A percentile compares a stretch with the other conserved stretches of the same genome.
phyloP scores from a whole-genome alignment of 371 early-diverging fungal species.

The Apophysomyces ossiformis region DNA sequence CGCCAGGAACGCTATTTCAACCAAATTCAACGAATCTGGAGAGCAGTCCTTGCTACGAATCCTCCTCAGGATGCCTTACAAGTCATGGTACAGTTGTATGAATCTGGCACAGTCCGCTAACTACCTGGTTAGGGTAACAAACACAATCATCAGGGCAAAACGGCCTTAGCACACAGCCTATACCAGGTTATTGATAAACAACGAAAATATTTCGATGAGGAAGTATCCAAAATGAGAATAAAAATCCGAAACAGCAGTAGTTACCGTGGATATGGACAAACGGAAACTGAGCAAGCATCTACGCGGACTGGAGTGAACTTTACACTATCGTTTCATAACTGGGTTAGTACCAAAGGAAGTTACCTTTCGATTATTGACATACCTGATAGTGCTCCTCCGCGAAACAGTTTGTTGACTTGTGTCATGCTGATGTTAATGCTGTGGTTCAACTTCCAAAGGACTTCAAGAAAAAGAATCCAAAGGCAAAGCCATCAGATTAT shows the following conservation, averaged over 20 bases:
- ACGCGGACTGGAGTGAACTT: slow-evolving; percentile 9
- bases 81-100: neutral
- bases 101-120: neutral
- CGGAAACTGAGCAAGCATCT: neutral
- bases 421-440: slow-evolving; percentile 29
- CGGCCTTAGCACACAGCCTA: slow-evolving; percentile 31
- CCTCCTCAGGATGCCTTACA: neutral
- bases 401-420: slow-evolving; percentile 18
- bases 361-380: neutral
- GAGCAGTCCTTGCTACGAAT: slow-evolving; percentile 8
- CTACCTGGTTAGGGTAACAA: slow-evolving; percentile 30
- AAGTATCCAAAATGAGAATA: slow-evolving; percentile 20
- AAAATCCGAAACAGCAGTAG: too few relatives aligned
- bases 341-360: slow-evolving; percentile 9
- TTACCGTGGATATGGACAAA: neutral
- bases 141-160: slow-evolving; percentile 31
- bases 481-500: slow-evolving; percentile 33
- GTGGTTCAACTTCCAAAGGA: slow-evolving; percentile 36
- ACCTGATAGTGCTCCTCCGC: slow-evolving; percentile 22
- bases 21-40: slow-evolving; percentile 18
- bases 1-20: slow-evolving; percentile 13
- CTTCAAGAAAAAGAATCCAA: slow-evolving; percentile 36
- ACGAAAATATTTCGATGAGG: slow-evolving; percentile 18
- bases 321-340: slow-evolving; percentile 22
- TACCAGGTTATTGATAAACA: slow-evolving; percentile 23